Base-by-base conservation (phyloP, 495 filamentous ascomycete species). In the Aspergillus nanangensis region DNA sequence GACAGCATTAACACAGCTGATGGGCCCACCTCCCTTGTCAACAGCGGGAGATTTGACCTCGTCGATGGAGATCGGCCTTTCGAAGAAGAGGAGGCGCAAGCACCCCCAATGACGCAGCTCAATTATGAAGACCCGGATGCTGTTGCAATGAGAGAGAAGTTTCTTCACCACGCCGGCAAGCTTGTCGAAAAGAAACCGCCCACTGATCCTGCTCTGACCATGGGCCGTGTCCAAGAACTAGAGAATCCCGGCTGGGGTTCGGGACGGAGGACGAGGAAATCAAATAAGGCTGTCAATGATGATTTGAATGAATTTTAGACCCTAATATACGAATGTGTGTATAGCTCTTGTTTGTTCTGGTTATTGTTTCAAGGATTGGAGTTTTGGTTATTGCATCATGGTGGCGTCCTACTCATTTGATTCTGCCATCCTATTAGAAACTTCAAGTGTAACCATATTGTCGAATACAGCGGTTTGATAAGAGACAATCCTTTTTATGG, bases 41-140 rank as follows among this genome's bases (percentile, higher is more conserved):
- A 59, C 46, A 56, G 61, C n/a, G 54, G 49, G 5, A 60, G 60
- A 25, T 62, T 68, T 13, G 63, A 69, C 11, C 65, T 65, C 38
- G 45, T 56, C 14, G 54, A 56, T 21, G 55, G 56, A 19, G 55
- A 52, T 17, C 44, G 54, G 17, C 56, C 50, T 23, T 37, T 38
- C 17, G 43, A 37, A 20, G 64, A 65, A 8, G 52, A 62, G 2
- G 59, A 70, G 38, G 53, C 67, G 13, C 65, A 68, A 32, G 52
- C 57, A 11, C 70, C 65, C 31, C 62, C 61, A 10, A 70, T 77
- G 73, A 79, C 75, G 31, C 75, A 79, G 53, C 48, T 79, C n/a
- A 69, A 71, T 40, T 79, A 77, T 43, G 73, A 79, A 48, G 74
- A 79, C 47, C 61, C 71, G 5, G 74, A 77, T 24, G 74, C 71